A percentile compares a stretch with the other conserved stretches of the same genome.
These are phyloP conservation scores for Cercospora sojina DNA, from an alignment of 2,329 filamentous ascomycete species.

Conservation along the genomic window DNA sequence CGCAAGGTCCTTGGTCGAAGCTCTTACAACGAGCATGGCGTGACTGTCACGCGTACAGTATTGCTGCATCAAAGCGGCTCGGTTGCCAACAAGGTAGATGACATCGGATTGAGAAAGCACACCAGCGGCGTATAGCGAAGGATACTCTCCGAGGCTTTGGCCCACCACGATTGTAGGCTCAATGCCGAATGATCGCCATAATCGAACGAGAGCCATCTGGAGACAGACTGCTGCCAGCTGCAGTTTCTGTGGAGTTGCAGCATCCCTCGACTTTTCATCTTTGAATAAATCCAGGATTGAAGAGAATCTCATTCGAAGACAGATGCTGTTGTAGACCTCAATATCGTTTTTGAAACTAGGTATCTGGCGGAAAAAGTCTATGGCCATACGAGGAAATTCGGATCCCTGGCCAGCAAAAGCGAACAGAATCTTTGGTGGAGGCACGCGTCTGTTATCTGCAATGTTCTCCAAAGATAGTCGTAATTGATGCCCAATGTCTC, in stretches of 20 bases:
- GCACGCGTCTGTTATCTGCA: neutral
- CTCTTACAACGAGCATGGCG: neutral
- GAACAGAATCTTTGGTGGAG: neutral
- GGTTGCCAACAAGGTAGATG: neutral
- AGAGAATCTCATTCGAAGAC: neutral
- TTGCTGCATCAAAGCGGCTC: neutral
- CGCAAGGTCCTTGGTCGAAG: neutral
- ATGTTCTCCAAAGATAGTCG: neutral
- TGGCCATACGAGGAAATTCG: neutral
- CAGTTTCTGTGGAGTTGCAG: neutral
- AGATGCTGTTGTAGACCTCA: neutral
- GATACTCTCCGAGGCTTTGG: neutral
- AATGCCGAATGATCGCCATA: neutral
- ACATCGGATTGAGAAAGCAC: neutral
- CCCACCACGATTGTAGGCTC: neutral
- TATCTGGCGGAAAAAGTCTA: neutral
- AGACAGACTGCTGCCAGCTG: neutral
- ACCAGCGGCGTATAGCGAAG: neutral
- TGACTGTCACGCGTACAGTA: neutral
- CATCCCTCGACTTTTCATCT: neutral
- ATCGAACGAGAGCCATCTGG: neutral
- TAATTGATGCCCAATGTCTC: neutral
- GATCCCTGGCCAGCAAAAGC: neutral
- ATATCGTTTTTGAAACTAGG: neutral
- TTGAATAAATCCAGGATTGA: neutral